Percentiles rank a stretch among this genome's conserved stretches.
Conservation (phyloP, 768 basidiomycete genomes). For the Amanita rubescens region DNA sequence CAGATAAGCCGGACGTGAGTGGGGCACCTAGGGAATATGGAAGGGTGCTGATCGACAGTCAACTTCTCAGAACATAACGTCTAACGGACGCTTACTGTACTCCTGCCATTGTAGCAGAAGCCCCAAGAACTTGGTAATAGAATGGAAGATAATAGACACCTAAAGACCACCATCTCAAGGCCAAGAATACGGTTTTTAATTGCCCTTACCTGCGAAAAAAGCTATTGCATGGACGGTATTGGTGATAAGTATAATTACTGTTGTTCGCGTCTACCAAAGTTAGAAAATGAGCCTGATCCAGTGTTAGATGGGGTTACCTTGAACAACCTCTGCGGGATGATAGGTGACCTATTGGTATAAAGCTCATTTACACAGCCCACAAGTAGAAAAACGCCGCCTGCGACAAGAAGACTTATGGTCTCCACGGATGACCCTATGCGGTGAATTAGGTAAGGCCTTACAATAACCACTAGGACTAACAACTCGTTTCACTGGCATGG, state of each 20-base stretch:
- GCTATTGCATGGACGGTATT: conserved; percentile 56
- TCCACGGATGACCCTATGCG: conserved; percentile 46
- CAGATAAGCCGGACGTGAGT: conserved; percentile 45
- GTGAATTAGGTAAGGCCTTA: not conserved
- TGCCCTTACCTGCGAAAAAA: conserved; percentile 45
- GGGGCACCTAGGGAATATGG: conserved; percentile 61
- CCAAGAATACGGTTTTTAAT: not conserved
- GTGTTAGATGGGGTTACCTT: conserved; percentile 31
- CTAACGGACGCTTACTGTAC: conserved; percentile 39
- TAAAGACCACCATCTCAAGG: conserved; percentile 10
- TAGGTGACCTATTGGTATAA: conserved; percentile 57
- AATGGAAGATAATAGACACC: conserved; percentile 65
- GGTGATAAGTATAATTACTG: conserved; percentile 47
- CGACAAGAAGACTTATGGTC: conserved; percentile 55
- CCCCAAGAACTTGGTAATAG: conserved; percentile 73
- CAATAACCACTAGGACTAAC: conserved; percentile 32
- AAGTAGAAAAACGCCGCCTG: conserved; percentile 50
- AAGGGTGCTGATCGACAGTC: conserved; percentile 46
- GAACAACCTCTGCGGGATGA: conserved; percentile 71
- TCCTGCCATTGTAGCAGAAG: conserved; percentile 65
- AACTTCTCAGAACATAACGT: not conserved
- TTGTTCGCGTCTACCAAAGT: conserved; percentile 57
- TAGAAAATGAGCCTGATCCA: not conserved
- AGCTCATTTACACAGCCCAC: conserved; percentile 49
- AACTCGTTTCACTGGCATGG: conserved; percentile 58